Evolutionary conservation across 495 filamentous ascomycete genomes (phyloP).

Genomic region (Podospora comata): DNA sequence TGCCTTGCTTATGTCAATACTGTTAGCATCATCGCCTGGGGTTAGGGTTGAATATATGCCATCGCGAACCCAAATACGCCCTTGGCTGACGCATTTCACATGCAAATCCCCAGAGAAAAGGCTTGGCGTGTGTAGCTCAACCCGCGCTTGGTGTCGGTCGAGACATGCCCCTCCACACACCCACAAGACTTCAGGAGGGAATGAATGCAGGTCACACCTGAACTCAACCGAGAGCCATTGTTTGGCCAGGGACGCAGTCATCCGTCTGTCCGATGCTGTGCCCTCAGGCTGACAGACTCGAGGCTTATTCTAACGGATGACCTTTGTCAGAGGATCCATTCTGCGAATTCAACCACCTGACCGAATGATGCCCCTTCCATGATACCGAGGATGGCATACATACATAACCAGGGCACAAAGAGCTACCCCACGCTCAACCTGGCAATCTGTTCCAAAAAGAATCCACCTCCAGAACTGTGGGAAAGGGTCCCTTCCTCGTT

Average conservation of each 20-base stretch:
- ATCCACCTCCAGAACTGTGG: conserved; percentile 1
- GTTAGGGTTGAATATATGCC: neutral
- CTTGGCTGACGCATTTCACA: conserved; percentile 5
- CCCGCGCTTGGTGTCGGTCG: conserved; percentile 1
- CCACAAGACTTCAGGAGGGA: neutral
- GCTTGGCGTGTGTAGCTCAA: neutral
- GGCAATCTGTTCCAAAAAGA: neutral
- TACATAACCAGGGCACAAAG: neutral
- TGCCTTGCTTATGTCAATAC: neutral
- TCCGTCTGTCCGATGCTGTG: neutral
- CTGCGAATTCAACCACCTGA: neutral
- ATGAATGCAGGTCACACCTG: conserved; percentile 1
- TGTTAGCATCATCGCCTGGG: neutral
- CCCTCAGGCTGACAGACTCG: neutral
- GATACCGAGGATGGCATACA: conserved; percentile 13
- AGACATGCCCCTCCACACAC: neutral
- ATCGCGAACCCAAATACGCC: neutral
- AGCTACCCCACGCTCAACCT: conserved; percentile 4
- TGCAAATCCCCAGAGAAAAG: neutral
- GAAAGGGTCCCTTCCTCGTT: neutral
- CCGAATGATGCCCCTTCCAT: conserved; percentile 15
- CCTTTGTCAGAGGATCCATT: neutral
- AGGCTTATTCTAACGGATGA: neutral
- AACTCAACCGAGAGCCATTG: neutral
- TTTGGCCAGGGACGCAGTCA: neutral